Percentiles rank a stretch among this genome's conserved stretches.
Evolutionary conservation across 345 rosid species (phyloP).

Genomic region (Boechera divaricarpa): DNA sequence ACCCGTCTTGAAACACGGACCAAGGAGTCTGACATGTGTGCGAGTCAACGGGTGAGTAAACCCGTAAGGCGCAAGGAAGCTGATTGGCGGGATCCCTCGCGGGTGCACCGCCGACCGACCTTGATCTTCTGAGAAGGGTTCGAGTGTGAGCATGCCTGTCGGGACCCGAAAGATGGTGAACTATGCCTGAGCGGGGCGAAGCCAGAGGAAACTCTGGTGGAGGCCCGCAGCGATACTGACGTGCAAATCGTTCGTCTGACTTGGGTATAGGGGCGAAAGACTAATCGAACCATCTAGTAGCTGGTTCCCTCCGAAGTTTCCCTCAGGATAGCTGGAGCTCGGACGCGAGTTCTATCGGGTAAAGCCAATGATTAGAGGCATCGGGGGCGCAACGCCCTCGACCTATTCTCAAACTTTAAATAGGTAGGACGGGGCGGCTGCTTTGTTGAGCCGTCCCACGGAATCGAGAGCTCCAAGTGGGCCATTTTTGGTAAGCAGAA

Average conservation of each 20-base stretch:
- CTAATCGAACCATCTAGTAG: constrained; percentile 57
- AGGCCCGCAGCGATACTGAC: constrained; percentile 13
- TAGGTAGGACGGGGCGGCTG: too few relatives aligned
- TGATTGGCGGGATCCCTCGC: constrained; percentile 11
- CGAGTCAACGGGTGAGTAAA: constrained; percentile 51
- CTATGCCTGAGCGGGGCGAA: background rate
- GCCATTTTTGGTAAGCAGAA: too few relatives aligned
- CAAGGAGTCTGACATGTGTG: constrained; percentile 60
- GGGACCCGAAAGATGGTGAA: constrained; percentile 8
- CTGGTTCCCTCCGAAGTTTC: constrained; percentile 59
- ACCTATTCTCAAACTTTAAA: background rate
- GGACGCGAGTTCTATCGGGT: background rate
- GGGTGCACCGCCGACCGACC: background rate
- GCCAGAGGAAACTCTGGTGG: background rate
- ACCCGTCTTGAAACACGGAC: constrained; percentile 69
- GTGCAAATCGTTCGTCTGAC: constrained; percentile 44
- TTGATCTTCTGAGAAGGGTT: background rate
- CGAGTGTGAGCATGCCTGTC: background rate
- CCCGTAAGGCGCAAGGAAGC: constrained; percentile 13
- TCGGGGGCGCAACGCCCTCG: too few relatives aligned
- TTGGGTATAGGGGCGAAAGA: constrained; percentile 58
- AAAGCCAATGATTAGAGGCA: background rate
- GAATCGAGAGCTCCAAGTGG: too few relatives aligned
- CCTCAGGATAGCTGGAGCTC: constrained; percentile 37
- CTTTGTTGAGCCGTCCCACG: too few relatives aligned